A percentile compares a stretch with the other conserved stretches of the same genome.
Conservation (phyloP, 345 rosid genomes). For the Arabidopsis suecica region DNA sequence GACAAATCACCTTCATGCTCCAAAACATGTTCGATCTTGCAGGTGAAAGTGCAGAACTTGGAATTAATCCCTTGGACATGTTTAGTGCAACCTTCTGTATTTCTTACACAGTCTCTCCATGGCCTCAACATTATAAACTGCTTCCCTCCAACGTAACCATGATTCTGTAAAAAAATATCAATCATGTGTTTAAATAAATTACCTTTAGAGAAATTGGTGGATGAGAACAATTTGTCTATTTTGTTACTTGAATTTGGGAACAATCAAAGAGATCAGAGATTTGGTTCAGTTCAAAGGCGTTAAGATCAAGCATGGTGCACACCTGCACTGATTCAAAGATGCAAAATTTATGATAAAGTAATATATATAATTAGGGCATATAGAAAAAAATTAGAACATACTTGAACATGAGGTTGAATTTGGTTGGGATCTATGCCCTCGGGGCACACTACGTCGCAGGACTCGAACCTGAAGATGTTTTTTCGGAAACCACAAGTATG, state of each 20-base stretch:
- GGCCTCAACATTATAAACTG: not conserved
- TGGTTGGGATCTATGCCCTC: not conserved
- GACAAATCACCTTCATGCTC: conserved; percentile 12
- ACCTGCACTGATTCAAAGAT: not conserved
- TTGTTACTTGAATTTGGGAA: not conserved
- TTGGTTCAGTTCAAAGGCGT: not conserved
- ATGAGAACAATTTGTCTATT: not conserved
- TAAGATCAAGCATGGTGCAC: not conserved
- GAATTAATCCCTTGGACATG: not conserved
- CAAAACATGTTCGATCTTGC: conserved; percentile 12
- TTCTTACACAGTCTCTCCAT: not conserved
- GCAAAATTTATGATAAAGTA: not conserved
- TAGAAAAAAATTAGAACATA: not conserved
- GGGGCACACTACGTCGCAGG: not conserved
- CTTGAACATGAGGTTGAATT: not conserved
- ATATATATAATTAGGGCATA: not conserved
- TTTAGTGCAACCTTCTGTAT: not conserved
- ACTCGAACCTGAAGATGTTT: conserved; percentile 1
- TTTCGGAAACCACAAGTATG: not conserved
- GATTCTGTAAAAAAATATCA: not conserved
- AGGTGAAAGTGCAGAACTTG: conserved; percentile 4
- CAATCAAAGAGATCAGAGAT: not conserved
- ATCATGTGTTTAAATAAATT: not conserved
- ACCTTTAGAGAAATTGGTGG: not conserved
- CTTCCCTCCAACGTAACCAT: not conserved